Conservation (phyloP, 2,329 filamentous ascomycete species). For the Penicillium sp. region DNA sequence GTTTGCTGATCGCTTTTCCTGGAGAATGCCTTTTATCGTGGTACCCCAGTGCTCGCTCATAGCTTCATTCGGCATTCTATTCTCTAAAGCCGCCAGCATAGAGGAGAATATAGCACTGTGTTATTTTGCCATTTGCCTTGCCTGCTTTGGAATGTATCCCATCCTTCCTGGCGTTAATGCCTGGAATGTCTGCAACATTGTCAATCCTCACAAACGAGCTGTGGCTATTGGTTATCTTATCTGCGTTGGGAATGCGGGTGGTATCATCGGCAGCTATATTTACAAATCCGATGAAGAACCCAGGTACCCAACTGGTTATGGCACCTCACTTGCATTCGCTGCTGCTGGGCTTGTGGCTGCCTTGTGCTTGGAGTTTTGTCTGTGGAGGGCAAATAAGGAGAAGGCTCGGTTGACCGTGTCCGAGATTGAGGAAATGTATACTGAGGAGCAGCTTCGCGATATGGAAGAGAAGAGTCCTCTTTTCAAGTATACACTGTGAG, state of each 20-base stretch:
- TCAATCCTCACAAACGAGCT: constrained; percentile 34
- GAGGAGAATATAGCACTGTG: constrained; percentile 35
- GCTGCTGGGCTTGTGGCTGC: constrained; percentile 17
- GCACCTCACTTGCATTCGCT: constrained; percentile 25
- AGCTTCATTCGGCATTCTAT: constrained; percentile 32
- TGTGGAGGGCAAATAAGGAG: constrained; percentile 5
- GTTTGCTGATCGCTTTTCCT: constrained; percentile 33
- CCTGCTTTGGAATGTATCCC: constrained; percentile 39
- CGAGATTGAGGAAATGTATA: constrained; percentile 6
- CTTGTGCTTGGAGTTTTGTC: constrained; percentile 4
- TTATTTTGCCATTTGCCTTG: constrained; percentile 41
- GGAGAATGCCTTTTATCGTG: constrained; percentile 37
- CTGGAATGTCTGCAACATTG: constrained; percentile 38
- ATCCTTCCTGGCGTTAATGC: constrained; percentile 37
- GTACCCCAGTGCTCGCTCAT: constrained; percentile 30
- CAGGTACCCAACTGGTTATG: constrained; percentile 30
- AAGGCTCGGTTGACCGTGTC: not conserved
- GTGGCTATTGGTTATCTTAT: constrained; percentile 38
- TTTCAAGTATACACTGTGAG: constrained; percentile 7
- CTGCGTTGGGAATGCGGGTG: constrained; percentile 35
- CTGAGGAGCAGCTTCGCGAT: not conserved
- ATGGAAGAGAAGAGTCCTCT: constrained; percentile 8
- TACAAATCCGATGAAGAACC: constrained; percentile 28
- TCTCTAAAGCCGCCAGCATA: constrained; percentile 32
- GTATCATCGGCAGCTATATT: constrained; percentile 31